A percentile compares a stretch with the other conserved stretches of the same genome.
These are phyloP conservation scores for Hyaloscypha bicolor DNA, from an alignment of 495 filamentous ascomycete genomes.

Conservation along the genomic window DNA sequence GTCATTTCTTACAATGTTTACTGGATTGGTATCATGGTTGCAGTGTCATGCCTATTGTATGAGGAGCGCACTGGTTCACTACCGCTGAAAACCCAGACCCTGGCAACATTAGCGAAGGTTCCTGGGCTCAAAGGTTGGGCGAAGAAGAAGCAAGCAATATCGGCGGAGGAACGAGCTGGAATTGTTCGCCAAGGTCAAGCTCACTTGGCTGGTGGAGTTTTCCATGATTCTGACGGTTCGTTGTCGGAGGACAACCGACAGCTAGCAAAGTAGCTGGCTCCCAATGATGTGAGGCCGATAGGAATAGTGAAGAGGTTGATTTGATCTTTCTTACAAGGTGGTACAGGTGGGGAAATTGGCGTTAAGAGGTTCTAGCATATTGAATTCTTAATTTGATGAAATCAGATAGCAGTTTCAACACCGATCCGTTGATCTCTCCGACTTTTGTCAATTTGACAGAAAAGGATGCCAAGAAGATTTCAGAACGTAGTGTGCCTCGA, in stretches of 20 bases:
- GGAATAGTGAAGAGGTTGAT: too few species aligned
- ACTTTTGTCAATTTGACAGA: too few species aligned
- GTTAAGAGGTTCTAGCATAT: too few species aligned
- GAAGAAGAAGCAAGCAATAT: slow-evolving; percentile 10
- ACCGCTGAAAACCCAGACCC: slow-evolving; percentile 51
- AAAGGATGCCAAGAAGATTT: too few species aligned
- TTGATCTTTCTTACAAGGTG: too few species aligned
- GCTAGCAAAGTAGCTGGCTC: neutral
- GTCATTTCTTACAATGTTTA: slow-evolving; percentile 87
- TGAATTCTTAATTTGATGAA: too few species aligned
- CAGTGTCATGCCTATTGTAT: slow-evolving; percentile 62
- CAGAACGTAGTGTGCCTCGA: too few species aligned
- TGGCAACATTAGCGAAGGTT: slow-evolving; percentile 5
- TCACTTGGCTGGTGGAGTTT: slow-evolving; percentile 6
- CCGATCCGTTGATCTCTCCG: too few species aligned
- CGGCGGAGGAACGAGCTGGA: slow-evolving; percentile 1
- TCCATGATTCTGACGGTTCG: neutral
- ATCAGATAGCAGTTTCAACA: too few species aligned
- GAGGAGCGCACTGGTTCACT: slow-evolving; percentile 66
- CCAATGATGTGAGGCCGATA: neutral
- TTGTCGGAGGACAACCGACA: neutral
- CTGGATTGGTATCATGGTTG: slow-evolving; percentile 67
- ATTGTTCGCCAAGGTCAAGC: slow-evolving; percentile 11
- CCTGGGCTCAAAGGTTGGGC: slow-evolving; percentile 6
- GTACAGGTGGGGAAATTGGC: too few species aligned